A percentile compares a stretch with the other conserved stretches of the same genome.
These are phyloP conservation scores for Pelargonium nanum DNA, from an alignment of 345 rosid genomes.

Conservation along the genomic window DNA sequence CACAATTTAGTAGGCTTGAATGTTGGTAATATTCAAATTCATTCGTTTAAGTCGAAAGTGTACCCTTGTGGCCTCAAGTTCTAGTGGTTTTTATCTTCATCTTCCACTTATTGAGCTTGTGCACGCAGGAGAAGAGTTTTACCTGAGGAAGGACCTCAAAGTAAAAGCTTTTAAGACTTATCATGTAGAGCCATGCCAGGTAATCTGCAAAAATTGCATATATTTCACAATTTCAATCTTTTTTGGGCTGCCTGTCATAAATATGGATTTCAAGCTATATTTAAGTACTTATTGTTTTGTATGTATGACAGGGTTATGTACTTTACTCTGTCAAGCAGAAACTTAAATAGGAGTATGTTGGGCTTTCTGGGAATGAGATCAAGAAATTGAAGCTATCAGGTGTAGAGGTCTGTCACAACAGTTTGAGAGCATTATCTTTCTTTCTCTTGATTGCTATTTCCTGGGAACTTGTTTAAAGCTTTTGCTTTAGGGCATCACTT, in stretches of 20 bases:
- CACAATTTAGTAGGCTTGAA: conserved; percentile 67
- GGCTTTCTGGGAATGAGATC: conserved; percentile 60
- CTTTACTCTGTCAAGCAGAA: conserved; percentile 67
- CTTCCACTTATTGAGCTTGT: background rate
- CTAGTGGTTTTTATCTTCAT: too few species aligned
- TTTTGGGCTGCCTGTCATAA: too few species aligned
- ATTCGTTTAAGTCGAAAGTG: too few species aligned
- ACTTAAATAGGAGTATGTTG: conserved; percentile 66
- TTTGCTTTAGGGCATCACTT: too few species aligned
- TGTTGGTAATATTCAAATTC: conserved; percentile 45
- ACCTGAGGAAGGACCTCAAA: conserved; percentile 64
- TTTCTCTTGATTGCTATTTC: background rate
- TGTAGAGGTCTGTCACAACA: conserved; percentile 52
- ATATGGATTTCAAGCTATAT: conserved; percentile 5
- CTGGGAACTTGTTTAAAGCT: background rate
- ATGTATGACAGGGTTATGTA: conserved; percentile 62
- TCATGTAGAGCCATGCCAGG: conserved; percentile 88
- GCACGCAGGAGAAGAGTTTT: conserved; percentile 71
- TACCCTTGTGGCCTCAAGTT: too few species aligned
- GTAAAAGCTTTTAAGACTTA: conserved; percentile 88
- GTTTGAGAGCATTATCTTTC: conserved; percentile 5
- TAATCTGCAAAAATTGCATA: too few species aligned
- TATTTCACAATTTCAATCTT: too few species aligned
- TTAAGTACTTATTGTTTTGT: conserved; percentile 1
- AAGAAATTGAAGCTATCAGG: conserved; percentile 73